Evolutionary conservation across 2,329 filamentous ascomycete species (phyloP).

Genomic region (Aspergillus piperis): DNA sequence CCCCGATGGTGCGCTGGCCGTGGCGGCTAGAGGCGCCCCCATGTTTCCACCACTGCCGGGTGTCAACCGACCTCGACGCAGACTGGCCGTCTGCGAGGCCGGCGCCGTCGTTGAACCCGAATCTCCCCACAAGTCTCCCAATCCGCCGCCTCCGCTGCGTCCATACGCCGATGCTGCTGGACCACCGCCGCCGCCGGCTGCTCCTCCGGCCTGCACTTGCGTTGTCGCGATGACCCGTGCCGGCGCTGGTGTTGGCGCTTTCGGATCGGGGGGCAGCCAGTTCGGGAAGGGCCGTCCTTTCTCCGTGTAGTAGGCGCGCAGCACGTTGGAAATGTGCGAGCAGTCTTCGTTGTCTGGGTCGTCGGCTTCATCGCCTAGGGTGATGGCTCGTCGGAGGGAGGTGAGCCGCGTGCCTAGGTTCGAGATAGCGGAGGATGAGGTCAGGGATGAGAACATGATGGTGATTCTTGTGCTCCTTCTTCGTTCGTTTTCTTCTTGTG

Average conservation of each 20-base stretch:
- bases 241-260: slow-evolving; percentile 59
- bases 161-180: slow-evolving; percentile 31
- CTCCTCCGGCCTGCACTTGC: slow-evolving; percentile 52
- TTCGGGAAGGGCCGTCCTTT: slow-evolving; percentile 77
- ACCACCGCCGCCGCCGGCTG: slow-evolving; percentile 20
- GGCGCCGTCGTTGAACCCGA: slow-evolving; percentile 34
- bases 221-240: slow-evolving; percentile 52
- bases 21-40: slow-evolving; percentile 25
- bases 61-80: slow-evolving; percentile 37
- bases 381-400: slow-evolving; percentile 50
- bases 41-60: slow-evolving; percentile 11
- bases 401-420: slow-evolving; percentile 53
- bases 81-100: slow-evolving; percentile 40
- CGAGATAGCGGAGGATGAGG: slow-evolving; percentile 49
- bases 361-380: slow-evolving; percentile 44
- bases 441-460: slow-evolving; percentile 65
- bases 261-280: slow-evolving; percentile 92
- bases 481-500: too few species aligned
- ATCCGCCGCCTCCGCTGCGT: slow-evolving; percentile 43
- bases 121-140: slow-evolving; percentile 63
- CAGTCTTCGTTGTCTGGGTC: slow-evolving; percentile 68
- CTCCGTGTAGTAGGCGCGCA: slow-evolving; percentile 90
- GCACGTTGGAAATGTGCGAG: slow-evolving; percentile 89
- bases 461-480: too few species aligned
- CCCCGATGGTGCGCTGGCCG: slow-evolving; percentile 27